Percentiles rank a stretch among this genome's conserved stretches.
phyloP scores from a whole-genome alignment of 2,329 filamentous ascomycete species.

The Monilinia fructicola region DNA sequence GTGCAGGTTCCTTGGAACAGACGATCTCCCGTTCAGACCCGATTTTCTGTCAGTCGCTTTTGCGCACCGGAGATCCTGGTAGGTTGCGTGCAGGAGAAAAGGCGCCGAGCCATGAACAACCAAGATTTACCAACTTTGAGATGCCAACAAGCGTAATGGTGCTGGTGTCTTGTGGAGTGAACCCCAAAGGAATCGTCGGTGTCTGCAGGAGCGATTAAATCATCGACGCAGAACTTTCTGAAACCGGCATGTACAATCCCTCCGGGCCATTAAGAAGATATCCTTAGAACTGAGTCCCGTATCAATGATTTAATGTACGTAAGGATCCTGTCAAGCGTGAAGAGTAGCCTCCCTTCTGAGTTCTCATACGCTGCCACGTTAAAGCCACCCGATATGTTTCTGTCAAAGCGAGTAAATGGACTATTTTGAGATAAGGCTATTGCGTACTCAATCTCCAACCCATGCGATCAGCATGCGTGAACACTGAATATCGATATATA shows the following conservation, averaged over 20 bases:
- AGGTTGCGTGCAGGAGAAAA: neutral
- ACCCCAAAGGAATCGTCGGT: neutral
- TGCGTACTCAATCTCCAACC: neutral
- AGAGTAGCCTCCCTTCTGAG: conserved; percentile 4
- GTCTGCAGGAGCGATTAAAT: neutral
- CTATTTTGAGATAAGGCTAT: conserved; percentile 3
- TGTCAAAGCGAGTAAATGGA: neutral
- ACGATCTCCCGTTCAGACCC: conserved; percentile 12
- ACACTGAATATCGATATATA: neutral
- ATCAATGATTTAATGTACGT: neutral
- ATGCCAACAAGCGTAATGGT: neutral
- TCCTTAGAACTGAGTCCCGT: neutral
- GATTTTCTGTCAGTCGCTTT: neutral
- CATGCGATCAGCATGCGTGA: neutral
- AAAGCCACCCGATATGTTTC: neutral
- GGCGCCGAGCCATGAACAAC: neutral
- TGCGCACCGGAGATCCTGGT: neutral
- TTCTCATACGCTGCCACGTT: neutral
- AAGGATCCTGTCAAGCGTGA: neutral
- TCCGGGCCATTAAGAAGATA: neutral
- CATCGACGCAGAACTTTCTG: conserved; percentile 4
- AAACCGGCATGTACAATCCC: neutral
- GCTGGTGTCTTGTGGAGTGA: neutral
- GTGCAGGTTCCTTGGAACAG: conserved; percentile 3
- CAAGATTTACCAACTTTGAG: neutral